Base-by-base conservation (phyloP, 331 rosid genomes). In the Spiraea crenata region DNA sequence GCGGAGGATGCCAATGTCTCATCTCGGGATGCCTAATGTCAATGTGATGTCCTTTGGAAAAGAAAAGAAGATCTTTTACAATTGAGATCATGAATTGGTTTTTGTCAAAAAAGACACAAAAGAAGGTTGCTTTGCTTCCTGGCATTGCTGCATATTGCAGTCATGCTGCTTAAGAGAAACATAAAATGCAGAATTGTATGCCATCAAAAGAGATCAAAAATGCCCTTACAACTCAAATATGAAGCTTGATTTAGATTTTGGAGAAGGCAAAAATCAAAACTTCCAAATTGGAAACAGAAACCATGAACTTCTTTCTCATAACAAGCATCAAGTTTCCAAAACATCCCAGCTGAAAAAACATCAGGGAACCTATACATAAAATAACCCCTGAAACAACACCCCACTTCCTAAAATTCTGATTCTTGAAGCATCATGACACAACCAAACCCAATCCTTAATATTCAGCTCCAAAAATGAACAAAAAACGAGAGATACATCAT, bases 401-500 rank as follows among this genome's bases (percentile, higher is more conserved):
- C 56, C 72, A 44, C 63, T 47, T 16, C 61, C 52, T 39, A 44
- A 44, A 15, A 44, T 40, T 10, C 16, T 52, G 40, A 41, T 25
- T 25, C 31, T 25, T 25, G 31, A 25, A 25, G 31, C 31, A 25
- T 71, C 72, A 44, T 64, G 57, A 65, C 45, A 61, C 35, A 40
- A 20, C 20, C 55, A 63, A 52, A 31, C 51, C n/a, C 6, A 63
- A 11, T 11, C 4, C 73, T 39, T 17, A 67, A 38, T 41, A 34
- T 9, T 69, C 16, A n/a, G 57, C 75, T 46, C 48, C 75, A 45
- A 57, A 70, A 25, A 44, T 45, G 48, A 57, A 70, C 10, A 16
- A 56, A 41, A 31, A 20, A 56, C 41, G 63, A 74, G 45, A 17
- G 55, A 64, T 15, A 16, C 60, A 57, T 11, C 60, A 57, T 11